Conservation (phyloP, 306 rosid genomes). For the Trifolium pratense region DNA sequence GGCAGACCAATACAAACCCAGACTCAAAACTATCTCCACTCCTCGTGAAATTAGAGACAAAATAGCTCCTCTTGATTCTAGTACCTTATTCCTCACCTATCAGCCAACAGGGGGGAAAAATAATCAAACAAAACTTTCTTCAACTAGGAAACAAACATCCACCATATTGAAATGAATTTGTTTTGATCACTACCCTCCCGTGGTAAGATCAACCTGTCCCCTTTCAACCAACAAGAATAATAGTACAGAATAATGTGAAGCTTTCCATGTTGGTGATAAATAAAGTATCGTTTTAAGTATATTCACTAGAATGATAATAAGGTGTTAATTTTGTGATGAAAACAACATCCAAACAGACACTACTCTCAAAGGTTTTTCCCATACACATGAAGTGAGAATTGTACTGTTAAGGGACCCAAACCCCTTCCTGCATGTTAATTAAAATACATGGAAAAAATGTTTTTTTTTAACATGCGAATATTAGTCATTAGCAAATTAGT, state of each 20-base stretch:
- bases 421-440: not conserved
- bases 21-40: slow-evolving; percentile 89
- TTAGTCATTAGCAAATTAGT: too few species aligned
- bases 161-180: slow-evolving; percentile 12
- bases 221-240: slow-evolving; percentile 5
- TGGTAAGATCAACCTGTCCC: not conserved
- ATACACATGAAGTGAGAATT: not conserved
- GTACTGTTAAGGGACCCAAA: not conserved
- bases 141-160: slow-evolving; percentile 30
- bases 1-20: slow-evolving; percentile 90
- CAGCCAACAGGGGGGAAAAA: slow-evolving; percentile 16
- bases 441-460: too few species aligned
- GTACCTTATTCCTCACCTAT: slow-evolving; percentile 83
- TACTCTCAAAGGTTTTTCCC: not conserved
- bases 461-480: too few species aligned
- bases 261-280: not conserved
- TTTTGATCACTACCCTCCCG: slow-evolving; percentile 19
- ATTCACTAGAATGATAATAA: not conserved
- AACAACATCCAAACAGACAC: not conserved
- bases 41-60: slow-evolving; percentile 79
- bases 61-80: slow-evolving; percentile 87
- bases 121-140: slow-evolving; percentile 33
- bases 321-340: not conserved
- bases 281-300: not conserved
- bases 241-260: slow-evolving; percentile 13